Conservation (phyloP, 306 rosid species). For the Adenanthera pavonina region DNA sequence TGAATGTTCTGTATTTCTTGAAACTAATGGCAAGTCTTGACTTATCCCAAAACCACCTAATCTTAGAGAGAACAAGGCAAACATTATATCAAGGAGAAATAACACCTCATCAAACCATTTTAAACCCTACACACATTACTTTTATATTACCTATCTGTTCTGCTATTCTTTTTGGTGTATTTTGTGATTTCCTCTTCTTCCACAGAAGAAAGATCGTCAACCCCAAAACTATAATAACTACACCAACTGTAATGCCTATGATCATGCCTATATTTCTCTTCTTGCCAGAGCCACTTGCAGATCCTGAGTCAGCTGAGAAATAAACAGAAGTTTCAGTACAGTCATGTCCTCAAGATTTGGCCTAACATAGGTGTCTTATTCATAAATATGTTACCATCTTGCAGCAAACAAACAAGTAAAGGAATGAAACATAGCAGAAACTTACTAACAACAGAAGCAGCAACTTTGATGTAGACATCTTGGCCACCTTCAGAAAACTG, state of each 20-base stretch:
- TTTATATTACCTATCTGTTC: slow-evolving; percentile 35
- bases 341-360: neutral
- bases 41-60: slow-evolving; percentile 49
- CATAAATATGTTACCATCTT: neutral
- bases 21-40: slow-evolving; percentile 42
- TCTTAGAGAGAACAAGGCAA: neutral
- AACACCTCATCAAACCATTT: neutral
- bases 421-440: neutral
- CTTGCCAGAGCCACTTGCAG: slow-evolving; percentile 32
- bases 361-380: neutral
- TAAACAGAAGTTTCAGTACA: neutral
- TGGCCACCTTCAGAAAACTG: slow-evolving; percentile 44
- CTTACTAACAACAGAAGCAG: slow-evolving; percentile 54
- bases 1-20: slow-evolving; percentile 41
- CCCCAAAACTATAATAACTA: slow-evolving; percentile 37
- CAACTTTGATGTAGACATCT: slow-evolving; percentile 41
- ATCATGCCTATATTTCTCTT: slow-evolving; percentile 18
- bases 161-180: slow-evolving; percentile 1
- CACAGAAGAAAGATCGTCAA: slow-evolving; percentile 28
- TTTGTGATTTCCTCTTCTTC: slow-evolving; percentile 40
- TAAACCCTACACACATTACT: neutral
- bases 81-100: neutral
- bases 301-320: slow-evolving; percentile 38
- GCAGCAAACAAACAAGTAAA: neutral
- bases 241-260: slow-evolving; percentile 35